These are phyloP conservation scores for Adansonia gregorii DNA, from an alignment of 441 rosid genomes.

Conservation along the genomic window DNA sequence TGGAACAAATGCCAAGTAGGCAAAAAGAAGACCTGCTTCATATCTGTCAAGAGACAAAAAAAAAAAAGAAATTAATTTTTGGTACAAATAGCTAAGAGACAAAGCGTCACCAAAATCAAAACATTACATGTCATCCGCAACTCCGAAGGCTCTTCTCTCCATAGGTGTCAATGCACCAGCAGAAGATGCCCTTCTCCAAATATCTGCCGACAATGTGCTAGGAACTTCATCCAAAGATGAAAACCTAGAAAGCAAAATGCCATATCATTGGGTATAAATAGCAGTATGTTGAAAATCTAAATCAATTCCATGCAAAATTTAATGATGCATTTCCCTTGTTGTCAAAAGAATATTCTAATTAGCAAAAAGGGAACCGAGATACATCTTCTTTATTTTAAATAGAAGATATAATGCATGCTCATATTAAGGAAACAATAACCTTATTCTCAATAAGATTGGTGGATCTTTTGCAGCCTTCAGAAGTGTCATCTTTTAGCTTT, in stretches of 20 bases:
- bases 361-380: background rate
- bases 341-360: background rate
- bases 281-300: background rate
- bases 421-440: constrained; percentile 6
- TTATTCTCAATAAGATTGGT: constrained; percentile 15
- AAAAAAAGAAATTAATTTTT: constrained; percentile 25
- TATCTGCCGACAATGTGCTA: constrained; percentile 66
- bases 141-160: constrained; percentile 86
- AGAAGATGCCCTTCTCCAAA: constrained; percentile 88
- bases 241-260: constrained; percentile 43
- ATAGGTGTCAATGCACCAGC: constrained; percentile 73
- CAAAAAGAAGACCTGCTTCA: constrained; percentile 92
- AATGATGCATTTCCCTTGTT: background rate
- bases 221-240: constrained; percentile 56
- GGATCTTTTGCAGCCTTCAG: background rate
- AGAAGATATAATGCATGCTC: constrained; percentile 10
- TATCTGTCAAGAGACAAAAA: constrained; percentile 54
- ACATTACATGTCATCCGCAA: constrained; percentile 91
- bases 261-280: constrained; percentile 26
- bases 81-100: constrained; percentile 3
- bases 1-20: constrained; percentile 91
- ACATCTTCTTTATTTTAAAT: background rate
- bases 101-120: constrained; percentile 20
- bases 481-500: background rate
- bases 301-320: background rate